Evolutionary conservation across 1,284 basidiomycete genomes (phyloP), one percentile per base, ranked within the genome.

Genomic region (Takashimella koratensis): DNA sequence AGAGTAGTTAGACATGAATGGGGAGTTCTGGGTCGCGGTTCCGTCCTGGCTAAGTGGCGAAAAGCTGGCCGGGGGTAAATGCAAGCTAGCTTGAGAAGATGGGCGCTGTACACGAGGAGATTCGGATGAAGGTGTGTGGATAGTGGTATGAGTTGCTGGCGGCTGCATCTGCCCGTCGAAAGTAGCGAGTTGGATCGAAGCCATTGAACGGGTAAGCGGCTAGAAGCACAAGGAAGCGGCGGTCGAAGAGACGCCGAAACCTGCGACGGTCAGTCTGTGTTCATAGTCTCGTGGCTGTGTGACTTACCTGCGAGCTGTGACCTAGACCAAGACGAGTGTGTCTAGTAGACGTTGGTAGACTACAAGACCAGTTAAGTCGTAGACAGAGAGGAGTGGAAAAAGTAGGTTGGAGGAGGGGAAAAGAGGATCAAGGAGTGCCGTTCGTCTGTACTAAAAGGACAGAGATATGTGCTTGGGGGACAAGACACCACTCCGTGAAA

Each of bases 51-150:
- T 40, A n/a, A 26, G 23, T 5, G 67, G 65, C 12, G 68, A 66
- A 48, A 62, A 67, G 21, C 27, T 44, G 19, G 39, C 26, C 8
- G 65, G 61, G 22, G 65, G 49, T 11, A 67, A 30, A 43, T 68
- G 65, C 22, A 66, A 52, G 12, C 65, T 66, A 6, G 59, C 43
- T 51, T 70, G 68, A 20, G 68, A 68, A 4, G 57, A 43, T 13
- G 68, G 59, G 41, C 68, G 57, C 21, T 53, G 55, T n/a, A 60
- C 55, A 13, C 54, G 53, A 11, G 68, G 65, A 6, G 68, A 70
- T 2, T 56, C 56, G 40, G 47, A 36, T 6, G 67, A 64, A 19
- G 68, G 64, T 2, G 60, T 50, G 27, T 59, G 57, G 19, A 66
- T 46, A n/a, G 56, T 59, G 12, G 63, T 57, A 39, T 66, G 60